phyloP scores from a whole-genome alignment of 2,329 filamentous ascomycete genomes.

The Chalaropsis thielavioides region DNA sequence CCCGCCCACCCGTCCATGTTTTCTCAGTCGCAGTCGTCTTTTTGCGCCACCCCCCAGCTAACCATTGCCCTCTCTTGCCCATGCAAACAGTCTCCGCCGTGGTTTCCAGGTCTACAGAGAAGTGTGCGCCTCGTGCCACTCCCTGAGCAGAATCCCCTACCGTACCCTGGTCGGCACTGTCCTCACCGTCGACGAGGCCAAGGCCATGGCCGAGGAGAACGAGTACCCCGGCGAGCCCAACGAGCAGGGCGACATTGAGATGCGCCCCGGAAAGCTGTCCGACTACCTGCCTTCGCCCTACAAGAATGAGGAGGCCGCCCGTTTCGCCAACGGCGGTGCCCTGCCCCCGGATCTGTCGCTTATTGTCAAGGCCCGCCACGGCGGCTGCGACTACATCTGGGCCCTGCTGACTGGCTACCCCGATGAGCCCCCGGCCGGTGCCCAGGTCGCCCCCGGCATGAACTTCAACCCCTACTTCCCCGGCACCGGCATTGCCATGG shows the following conservation, averaged over 20 bases:
- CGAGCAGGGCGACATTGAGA: constrained; percentile 94
- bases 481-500: constrained; percentile 97
- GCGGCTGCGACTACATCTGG: constrained; percentile 98
- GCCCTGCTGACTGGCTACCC: constrained; percentile 92
- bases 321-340: constrained; percentile 95
- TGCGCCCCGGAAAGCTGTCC: constrained; percentile 95
- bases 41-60: too few relatives aligned
- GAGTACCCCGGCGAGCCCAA: constrained; percentile 98
- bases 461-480: constrained; percentile 99
- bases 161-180: constrained; percentile 77
- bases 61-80: constrained; percentile 22
- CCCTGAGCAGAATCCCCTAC: constrained; percentile 85
- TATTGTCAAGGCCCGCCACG: constrained; percentile 95
- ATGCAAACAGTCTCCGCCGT: constrained; percentile 62
- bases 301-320: constrained; percentile 97
- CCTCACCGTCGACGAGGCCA: constrained; percentile 95
- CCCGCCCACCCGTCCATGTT: too few relatives aligned
- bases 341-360: constrained; percentile 93
- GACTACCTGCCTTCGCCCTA: constrained; percentile 92
- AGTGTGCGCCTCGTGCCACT: constrained; percentile 97
- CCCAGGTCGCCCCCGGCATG: constrained; percentile 69
- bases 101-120: constrained; percentile 99
- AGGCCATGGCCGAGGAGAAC: constrained; percentile 91
- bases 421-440: constrained; percentile 86
- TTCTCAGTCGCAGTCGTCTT: too few relatives aligned